Percentiles rank a stretch among this genome's conserved stretches.
These are phyloP conservation scores for Potentilla sterilis DNA, from an alignment of 306 rosid genomes.

Conservation along the genomic window DNA sequence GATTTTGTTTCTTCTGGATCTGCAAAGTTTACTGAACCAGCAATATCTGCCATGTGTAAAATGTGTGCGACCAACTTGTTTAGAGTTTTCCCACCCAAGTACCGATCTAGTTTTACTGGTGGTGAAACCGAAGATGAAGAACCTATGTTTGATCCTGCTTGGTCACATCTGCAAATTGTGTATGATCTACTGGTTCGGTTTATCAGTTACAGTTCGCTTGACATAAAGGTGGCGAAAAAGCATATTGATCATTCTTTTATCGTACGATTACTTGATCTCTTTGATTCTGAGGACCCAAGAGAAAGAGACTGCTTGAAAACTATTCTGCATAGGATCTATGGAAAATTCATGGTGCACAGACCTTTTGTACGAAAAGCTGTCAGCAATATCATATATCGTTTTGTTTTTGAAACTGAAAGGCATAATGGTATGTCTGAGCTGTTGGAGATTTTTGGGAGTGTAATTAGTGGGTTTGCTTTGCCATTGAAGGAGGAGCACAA, in stretches of 20 bases:
- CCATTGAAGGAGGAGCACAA: constrained; percentile 99
- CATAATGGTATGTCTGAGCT: constrained; percentile 95
- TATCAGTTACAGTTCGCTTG: constrained; percentile 67
- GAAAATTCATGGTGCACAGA: constrained; percentile 96
- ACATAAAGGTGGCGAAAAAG: constrained; percentile 73
- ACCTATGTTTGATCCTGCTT: constrained; percentile 96
- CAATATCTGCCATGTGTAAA: constrained; percentile 79
- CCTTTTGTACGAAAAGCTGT: constrained; percentile 84
- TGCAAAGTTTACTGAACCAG: constrained; percentile 81
- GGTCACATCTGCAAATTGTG: constrained; percentile 88
- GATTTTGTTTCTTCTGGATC: constrained; percentile 92
- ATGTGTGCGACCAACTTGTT: constrained; percentile 85
- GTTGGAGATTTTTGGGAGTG: constrained; percentile 95
- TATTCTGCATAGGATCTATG: constrained; percentile 85
- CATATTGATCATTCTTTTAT: constrained; percentile 81
- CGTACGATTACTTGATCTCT: constrained; percentile 82
- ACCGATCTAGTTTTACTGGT: constrained; percentile 55
- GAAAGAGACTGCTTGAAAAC: constrained; percentile 98
- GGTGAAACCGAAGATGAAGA: constrained; percentile 93
- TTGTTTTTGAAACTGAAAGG: constrained; percentile 86
- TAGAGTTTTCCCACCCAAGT: constrained; percentile 91
- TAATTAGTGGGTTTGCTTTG: constrained; percentile 91
- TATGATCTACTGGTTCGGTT: constrained; percentile 90
- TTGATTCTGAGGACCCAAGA: constrained; percentile 96
- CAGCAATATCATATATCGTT: constrained; percentile 80